These are phyloP conservation scores for Aureobasidium uvarum DNA, from an alignment of 2,329 filamentous ascomycete species.

Conservation along the genomic window DNA sequence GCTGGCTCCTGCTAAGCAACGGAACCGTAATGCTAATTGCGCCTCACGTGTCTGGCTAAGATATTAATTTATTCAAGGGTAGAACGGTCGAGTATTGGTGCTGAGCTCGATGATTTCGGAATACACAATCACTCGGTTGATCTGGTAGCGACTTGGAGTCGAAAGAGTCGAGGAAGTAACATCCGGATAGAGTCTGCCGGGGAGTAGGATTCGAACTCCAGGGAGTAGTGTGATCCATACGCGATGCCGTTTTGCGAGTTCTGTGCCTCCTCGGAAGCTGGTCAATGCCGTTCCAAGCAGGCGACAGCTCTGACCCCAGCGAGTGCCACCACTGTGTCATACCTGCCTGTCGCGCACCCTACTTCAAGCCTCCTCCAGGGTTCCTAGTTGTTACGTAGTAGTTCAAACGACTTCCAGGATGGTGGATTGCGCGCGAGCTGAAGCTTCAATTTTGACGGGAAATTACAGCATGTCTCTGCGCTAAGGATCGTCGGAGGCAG, in stretches of 20 bases:
- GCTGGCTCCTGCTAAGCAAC: conserved; percentile 17
- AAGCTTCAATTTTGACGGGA: background rate
- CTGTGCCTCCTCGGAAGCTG: no score
- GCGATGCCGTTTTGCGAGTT: background rate
- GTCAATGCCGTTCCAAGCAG: background rate
- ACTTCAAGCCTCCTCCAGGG: background rate
- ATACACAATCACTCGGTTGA: background rate
- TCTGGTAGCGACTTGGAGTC: background rate
- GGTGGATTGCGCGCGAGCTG: background rate
- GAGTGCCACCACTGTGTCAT: conserved; percentile 15
- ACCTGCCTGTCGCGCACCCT: background rate
- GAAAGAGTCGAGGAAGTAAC: background rate
- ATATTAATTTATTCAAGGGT: conserved; percentile 5
- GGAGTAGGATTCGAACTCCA: background rate
- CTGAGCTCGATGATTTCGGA: background rate
- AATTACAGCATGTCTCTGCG: background rate
- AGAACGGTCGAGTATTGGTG: background rate
- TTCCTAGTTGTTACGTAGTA: background rate
- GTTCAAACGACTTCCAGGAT: conserved; percentile 8
- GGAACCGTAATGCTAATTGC: conserved; percentile 23
- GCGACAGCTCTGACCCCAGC: background rate
- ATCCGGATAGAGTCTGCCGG: background rate
- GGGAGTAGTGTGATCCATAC: background rate
- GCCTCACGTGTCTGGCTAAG: conserved; percentile 11
- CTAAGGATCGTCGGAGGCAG: background rate